Conservation (phyloP, 257 asterid genomes). For the Solanum lycopersicoides region DNA sequence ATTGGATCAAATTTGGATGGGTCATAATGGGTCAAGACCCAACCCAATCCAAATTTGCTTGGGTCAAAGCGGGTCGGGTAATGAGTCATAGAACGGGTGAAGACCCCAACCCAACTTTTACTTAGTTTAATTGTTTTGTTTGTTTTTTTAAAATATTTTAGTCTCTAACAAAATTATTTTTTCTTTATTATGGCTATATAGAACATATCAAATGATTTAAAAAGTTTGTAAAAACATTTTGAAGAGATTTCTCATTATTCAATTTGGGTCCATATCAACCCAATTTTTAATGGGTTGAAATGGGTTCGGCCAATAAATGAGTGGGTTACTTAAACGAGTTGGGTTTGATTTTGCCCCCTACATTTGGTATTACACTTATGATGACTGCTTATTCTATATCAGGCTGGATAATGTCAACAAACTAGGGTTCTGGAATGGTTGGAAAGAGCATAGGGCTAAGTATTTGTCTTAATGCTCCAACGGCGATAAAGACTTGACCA, state of each 20-base stretch:
- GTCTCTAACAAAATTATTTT: background rate
- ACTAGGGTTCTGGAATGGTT: background rate
- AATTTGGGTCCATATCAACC: background rate
- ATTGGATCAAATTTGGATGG: background rate
- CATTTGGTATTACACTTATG: background rate
- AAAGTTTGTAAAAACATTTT: background rate
- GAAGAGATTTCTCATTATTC: background rate
- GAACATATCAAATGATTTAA: too few relatives aligned
- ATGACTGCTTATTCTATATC: background rate
- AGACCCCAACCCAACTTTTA: background rate
- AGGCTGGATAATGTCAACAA: background rate
- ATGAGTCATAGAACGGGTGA: background rate
- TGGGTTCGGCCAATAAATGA: background rate
- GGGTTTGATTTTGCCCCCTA: background rate
- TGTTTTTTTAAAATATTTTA: too few relatives aligned
- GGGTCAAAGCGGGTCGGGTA: background rate
- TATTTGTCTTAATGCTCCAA: background rate
- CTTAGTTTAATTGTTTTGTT: too few relatives aligned
- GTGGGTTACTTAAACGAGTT: background rate
- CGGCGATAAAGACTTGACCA: background rate
- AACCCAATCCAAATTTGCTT: background rate
- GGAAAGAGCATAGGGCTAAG: background rate
- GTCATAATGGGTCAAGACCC: background rate
- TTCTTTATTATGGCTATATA: background rate
- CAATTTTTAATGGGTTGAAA: too few relatives aligned